A percentile compares a stretch with the other conserved stretches of the same genome.
Conservation (phyloP, 106 monocot genomes). For the Gastrodia elata region DNA sequence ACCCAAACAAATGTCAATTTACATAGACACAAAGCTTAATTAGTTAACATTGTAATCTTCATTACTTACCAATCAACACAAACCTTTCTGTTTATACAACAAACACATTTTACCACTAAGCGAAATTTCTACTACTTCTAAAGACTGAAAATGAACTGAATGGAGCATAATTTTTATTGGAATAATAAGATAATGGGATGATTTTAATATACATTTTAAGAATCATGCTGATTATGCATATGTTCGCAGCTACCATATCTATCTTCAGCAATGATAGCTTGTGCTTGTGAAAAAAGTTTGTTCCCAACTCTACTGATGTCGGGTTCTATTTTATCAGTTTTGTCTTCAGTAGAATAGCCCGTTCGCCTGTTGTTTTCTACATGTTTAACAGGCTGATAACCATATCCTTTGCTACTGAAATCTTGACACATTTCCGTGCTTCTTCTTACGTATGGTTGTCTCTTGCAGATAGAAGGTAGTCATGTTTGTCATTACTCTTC, state of each 20-base stretch:
- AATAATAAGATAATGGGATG: no score
- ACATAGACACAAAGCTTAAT: no score
- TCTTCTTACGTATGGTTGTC: constrained; percentile 3
- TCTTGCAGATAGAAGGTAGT: not conserved
- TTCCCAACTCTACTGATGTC: not conserved
- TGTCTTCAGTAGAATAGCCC: not conserved
- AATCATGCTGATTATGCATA: not conserved
- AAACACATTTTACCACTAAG: no score
- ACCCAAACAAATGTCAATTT: no score
- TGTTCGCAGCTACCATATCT: not conserved
- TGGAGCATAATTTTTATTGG: no score
- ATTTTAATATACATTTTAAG: no score
- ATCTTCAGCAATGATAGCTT: constrained; percentile 1
- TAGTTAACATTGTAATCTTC: no score
- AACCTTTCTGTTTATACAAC: no score
- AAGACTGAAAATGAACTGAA: no score
- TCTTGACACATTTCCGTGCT: not conserved
- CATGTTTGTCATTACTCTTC: constrained; percentile 3
- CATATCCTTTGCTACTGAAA: not conserved
- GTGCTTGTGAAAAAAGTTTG: not conserved
- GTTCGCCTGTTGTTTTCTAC: not conserved
- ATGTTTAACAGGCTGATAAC: not conserved
- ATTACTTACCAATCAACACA: no score
- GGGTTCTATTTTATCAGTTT: not conserved
- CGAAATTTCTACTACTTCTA: no score